A percentile compares a stretch with the other conserved stretches of the same genome.
phyloP scores from a whole-genome alignment of 805 yeast species.

The Pichia kluyveri region DNA sequence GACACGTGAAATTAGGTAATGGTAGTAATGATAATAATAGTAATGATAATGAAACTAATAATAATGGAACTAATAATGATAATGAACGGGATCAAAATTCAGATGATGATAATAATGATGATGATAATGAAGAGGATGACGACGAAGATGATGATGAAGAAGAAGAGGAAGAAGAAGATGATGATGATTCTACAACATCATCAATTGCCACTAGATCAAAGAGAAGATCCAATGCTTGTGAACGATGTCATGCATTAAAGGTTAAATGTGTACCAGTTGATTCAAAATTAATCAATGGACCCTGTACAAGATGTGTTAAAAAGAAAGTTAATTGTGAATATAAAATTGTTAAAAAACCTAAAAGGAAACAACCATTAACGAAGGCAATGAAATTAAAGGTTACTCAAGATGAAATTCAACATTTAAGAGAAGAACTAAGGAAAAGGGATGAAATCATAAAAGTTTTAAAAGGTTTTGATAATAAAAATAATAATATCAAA shows the following conservation, averaged over 20 bases:
- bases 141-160: neutral
- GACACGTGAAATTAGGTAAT: too few species aligned
- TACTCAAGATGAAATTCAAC: constrained; percentile 20
- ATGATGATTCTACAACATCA: neutral
- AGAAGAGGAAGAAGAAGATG: neutral
- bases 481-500: constrained; percentile 22
- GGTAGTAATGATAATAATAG: too few species aligned
- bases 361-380: constrained; percentile 13
- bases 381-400: constrained; percentile 14
- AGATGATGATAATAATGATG: neutral
- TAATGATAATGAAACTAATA: neutral
- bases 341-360: constrained; percentile 46
- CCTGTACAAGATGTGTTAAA: constrained; percentile 69
- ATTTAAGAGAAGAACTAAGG: constrained; percentile 10
- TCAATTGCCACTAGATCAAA: constrained; percentile 6
- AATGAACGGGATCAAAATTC: neutral
- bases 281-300: constrained; percentile 44
- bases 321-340: constrained; percentile 57
- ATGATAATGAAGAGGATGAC: neutral
- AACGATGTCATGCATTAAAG: constrained; percentile 72
- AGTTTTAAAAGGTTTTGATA: constrained; percentile 7
- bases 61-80: neutral
- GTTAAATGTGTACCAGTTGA: constrained; percentile 78
- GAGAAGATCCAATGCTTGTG: constrained; percentile 51
- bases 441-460: constrained; percentile 8